Percentiles rank a stretch among this genome's conserved stretches.
Conservation (phyloP, 2,329 filamentous ascomycete genomes). For the Macrophomina phaseolina region DNA sequence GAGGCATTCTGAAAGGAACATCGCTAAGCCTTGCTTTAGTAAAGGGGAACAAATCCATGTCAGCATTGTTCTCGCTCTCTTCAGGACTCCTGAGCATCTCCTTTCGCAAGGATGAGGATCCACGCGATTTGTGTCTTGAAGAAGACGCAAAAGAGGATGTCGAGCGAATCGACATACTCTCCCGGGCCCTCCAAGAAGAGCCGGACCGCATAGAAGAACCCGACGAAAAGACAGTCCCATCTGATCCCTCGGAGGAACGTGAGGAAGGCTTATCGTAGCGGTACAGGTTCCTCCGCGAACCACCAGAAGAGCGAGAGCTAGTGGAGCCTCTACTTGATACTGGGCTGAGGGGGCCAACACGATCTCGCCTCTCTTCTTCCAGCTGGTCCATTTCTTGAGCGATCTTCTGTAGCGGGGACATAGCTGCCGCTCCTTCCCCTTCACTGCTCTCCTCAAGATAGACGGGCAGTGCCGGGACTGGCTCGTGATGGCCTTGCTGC, state of each 20-base stretch:
- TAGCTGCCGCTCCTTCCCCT: slow-evolving; percentile 58
- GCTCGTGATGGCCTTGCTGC: slow-evolving; percentile 35
- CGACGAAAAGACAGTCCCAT: slow-evolving; percentile 69
- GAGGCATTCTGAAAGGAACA: slow-evolving; percentile 77
- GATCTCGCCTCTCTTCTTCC: slow-evolving; percentile 65
- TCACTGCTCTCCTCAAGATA: slow-evolving; percentile 67
- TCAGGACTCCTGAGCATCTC: slow-evolving; percentile 81
- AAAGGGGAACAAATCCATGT: slow-evolving; percentile 84
- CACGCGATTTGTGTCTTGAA: slow-evolving; percentile 29
- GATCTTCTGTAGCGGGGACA: slow-evolving; percentile 77
- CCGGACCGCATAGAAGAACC: slow-evolving; percentile 60
- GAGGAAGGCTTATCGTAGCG: slow-evolving; percentile 54
- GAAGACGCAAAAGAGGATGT: slow-evolving; percentile 57
- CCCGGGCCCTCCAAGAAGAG: slow-evolving; percentile 44
- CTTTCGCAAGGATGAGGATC: slow-evolving; percentile 72
- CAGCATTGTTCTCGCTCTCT: slow-evolving; percentile 61
- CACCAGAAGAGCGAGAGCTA: slow-evolving; percentile 60
- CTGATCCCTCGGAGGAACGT: slow-evolving; percentile 39
- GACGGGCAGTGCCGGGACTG: slow-evolving; percentile 41
- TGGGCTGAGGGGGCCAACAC: slow-evolving; percentile 71
- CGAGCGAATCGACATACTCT: slow-evolving; percentile 64
- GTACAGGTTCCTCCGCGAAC: slow-evolving; percentile 51
- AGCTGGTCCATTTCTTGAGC: slow-evolving; percentile 71
- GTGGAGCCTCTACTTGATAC: slow-evolving; percentile 66
- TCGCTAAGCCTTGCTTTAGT: slow-evolving; percentile 81